phyloP scores from a whole-genome alignment of 495 filamentous ascomycete genomes.

The Hypoxylon subgilvum region DNA sequence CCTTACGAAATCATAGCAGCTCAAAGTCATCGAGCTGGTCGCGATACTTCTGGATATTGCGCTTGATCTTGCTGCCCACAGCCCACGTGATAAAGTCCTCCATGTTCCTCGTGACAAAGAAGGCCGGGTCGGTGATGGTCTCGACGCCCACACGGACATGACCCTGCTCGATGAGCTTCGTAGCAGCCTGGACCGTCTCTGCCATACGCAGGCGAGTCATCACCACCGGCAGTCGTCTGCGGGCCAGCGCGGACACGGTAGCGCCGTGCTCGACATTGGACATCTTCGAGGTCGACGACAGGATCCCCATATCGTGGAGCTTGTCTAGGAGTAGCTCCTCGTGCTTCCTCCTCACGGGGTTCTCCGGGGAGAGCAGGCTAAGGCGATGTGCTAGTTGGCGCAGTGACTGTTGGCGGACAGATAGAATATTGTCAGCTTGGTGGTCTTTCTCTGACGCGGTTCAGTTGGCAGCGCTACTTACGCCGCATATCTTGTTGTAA shows the following conservation, averaged over 20 bases:
- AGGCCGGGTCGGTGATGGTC: constrained; percentile 84
- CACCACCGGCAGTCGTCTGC: constrained; percentile 80
- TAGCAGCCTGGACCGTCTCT: constrained; percentile 80
- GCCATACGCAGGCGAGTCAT: constrained; percentile 90
- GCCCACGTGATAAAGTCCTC: constrained; percentile 99
- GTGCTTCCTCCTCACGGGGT: constrained; percentile 76
- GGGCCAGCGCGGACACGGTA: constrained; percentile 82
- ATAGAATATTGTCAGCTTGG: constrained; percentile 25
- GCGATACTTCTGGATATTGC: constrained; percentile 88
- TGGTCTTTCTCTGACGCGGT: background rate
- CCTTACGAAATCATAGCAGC: constrained; percentile 62
- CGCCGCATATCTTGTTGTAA: constrained; percentile 86
- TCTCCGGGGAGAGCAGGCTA: constrained; percentile 75
- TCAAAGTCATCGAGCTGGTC: constrained; percentile 98
- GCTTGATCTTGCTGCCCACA: constrained; percentile 94
- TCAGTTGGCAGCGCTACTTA: constrained; percentile 37
- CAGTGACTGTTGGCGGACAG: constrained; percentile 58
- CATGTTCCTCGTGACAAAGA: constrained; percentile 78
- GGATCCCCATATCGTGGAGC: constrained; percentile 86
- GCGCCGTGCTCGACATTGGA: constrained; percentile 84
- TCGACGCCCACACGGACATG: constrained; percentile 94
- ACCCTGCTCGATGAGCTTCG: constrained; percentile 90
- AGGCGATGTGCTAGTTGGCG: constrained; percentile 88
- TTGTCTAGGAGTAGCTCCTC: constrained; percentile 86
- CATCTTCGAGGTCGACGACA: constrained; percentile 74